These are phyloP conservation scores for Gaertneriomyces semiglobifer DNA, from an alignment of 192 early-diverging fungal genomes.

Conservation along the genomic window DNA sequence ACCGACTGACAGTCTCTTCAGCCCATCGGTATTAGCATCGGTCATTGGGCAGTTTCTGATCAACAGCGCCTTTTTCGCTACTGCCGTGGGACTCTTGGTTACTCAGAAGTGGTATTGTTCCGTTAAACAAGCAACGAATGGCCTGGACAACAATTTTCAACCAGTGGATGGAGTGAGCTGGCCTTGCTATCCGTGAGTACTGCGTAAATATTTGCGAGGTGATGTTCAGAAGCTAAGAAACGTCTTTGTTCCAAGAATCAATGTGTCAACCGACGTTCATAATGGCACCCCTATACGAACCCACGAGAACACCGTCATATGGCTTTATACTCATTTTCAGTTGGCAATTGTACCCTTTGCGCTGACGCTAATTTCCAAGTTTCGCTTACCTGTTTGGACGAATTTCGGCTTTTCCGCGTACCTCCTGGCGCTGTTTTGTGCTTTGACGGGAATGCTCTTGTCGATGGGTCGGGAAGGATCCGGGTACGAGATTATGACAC, in stretches of 20 bases:
- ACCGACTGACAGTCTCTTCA: constrained; percentile 47
- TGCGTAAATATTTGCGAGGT: neutral
- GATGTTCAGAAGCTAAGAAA: neutral
- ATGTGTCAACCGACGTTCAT: constrained; percentile 12
- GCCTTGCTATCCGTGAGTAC: constrained; percentile 44
- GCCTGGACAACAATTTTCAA: constrained; percentile 30
- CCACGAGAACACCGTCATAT: constrained; percentile 46
- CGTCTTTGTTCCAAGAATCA: neutral
- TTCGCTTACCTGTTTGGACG: constrained; percentile 45
- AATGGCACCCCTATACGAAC: constrained; percentile 25
- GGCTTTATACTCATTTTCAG: constrained; percentile 49
- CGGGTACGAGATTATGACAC: constrained; percentile 24
- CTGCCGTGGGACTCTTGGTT: constrained; percentile 17
- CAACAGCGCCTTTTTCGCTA: constrained; percentile 32
- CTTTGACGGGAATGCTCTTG: constrained; percentile 33
- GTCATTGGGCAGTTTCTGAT: constrained; percentile 45
- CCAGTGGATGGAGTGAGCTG: constrained; percentile 35
- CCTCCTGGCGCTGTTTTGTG: constrained; percentile 14
- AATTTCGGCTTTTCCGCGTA: constrained; percentile 36
- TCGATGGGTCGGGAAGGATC: constrained; percentile 10
- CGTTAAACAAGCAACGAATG: constrained; percentile 16
- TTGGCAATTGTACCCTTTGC: constrained; percentile 32
- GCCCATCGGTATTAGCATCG: constrained; percentile 33
- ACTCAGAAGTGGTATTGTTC: constrained; percentile 45
- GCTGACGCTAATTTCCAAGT: constrained; percentile 29